Base-by-base conservation (phyloP, 257 asterid species). In the Orobanche coerulescens region DNA sequence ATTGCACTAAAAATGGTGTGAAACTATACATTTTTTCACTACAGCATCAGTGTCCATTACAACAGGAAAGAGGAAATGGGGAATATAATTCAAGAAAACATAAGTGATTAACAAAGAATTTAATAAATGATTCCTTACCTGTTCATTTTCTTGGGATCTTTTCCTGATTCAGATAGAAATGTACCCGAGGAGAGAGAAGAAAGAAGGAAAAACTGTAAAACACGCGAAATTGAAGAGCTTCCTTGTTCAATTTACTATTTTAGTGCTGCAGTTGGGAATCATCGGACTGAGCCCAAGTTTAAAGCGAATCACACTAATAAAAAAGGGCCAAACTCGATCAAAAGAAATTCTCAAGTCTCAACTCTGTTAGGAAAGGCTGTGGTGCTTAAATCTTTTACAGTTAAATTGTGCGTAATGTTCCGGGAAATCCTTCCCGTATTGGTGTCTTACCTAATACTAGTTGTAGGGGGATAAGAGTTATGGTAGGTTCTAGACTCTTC, bases 91-190 rank as follows among this genome's bases (percentile, higher is more conserved):
- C 18, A 37, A 54, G n/a, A 18, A 23, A 50, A 26, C 14, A 20
- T 42, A 6, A n/a, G 9, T 1, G 6, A 16, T 4, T 20, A 37
- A 39, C 20, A 14, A 7, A 40, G 16, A 20, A 28, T 20, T 0
- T 13, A 4, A 11, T 25, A 19, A 10, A 37, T 9, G 11, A 57
- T 20, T 15, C 62, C 57, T 40, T 71, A 71, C 76, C 76, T 42
- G 10, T 40, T 58, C 76, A 71, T 71, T 36, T 43, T 25, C 36
- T 24, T 26, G 61, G 33, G 26, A 13, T 5, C 28, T 24, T 23
- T 19, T 44, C 33, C 1, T 0, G 28, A 31, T 28, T 49, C 37
- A 37, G 15, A 36, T 42, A 39, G 4, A 30, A 30, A n/a, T 18
- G 14, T 14, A 20, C 13, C 4, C 5, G 3, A n/a, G 40, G 6